Evolutionary conservation across 352 stramenopile species (phyloP).

Genomic region (Aphanomyces astaci): DNA sequence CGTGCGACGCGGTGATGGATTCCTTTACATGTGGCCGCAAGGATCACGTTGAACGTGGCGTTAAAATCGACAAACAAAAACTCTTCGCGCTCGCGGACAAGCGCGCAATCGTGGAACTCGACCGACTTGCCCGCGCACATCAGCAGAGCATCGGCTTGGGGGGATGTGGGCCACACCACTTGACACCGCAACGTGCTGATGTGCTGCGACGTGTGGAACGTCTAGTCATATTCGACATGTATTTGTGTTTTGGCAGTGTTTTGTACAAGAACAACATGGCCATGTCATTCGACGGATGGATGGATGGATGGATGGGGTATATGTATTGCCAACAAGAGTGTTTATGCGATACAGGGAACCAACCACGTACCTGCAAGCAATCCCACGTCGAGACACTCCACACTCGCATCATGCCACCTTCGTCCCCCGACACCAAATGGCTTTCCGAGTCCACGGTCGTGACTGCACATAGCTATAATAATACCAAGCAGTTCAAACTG

Average conservation of each 20-base stretch:
- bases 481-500: neutral
- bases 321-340: too few relatives aligned
- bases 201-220: conserved; percentile 12
- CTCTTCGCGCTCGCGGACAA: conserved; percentile 53
- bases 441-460: conserved; percentile 50
- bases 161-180: conserved; percentile 31
- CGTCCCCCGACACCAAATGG: conserved; percentile 50
- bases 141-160: conserved; percentile 43
- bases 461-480: conserved; percentile 34
- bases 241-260: neutral
- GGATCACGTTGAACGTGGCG: conserved; percentile 42
- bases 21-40: conserved; percentile 45
- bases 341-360: neutral
- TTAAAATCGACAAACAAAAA: conserved; percentile 55
- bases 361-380: conserved; percentile 12
- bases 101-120: conserved; percentile 52
- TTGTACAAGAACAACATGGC: too few relatives aligned
- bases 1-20: conserved; percentile 22
- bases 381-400: conserved; percentile 26
- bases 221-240: neutral
- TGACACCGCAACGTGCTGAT: neutral
- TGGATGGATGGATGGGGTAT: too few relatives aligned
- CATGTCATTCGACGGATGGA: too few relatives aligned
- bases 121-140: conserved; percentile 32
- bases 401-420: conserved; percentile 42